phyloP scores from a whole-genome alignment of 495 filamentous ascomycete genomes.

The Symbiotaphrina buchneri region DNA sequence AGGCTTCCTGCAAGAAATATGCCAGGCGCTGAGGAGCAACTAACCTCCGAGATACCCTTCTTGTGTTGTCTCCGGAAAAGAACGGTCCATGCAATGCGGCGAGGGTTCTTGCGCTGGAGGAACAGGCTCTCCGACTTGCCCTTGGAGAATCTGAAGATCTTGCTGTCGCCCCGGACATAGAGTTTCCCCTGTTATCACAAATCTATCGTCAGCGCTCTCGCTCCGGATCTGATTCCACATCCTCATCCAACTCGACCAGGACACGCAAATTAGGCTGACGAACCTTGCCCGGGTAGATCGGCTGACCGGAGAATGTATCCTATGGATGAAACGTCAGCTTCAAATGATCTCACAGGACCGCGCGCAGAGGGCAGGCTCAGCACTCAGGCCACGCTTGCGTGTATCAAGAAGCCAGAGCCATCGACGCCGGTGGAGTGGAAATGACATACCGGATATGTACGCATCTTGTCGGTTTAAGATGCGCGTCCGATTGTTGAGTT shows the following conservation, averaged over 20 bases:
- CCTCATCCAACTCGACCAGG: not conserved
- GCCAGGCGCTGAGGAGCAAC: constrained; percentile 12
- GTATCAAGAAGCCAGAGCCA: too few species aligned
- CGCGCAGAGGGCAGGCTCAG: too few species aligned
- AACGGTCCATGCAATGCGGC: constrained; percentile 94
- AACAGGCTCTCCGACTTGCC: constrained; percentile 99
- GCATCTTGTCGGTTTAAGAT: constrained; percentile 48
- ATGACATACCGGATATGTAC: constrained; percentile 95
- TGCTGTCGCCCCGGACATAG: constrained; percentile 98
- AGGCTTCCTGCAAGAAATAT: too few species aligned
- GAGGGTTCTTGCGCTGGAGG: constrained; percentile 99
- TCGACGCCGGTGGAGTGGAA: too few species aligned
- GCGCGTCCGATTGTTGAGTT: too few species aligned
- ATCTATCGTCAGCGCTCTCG: not conserved
- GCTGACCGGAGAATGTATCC: constrained; percentile 91
- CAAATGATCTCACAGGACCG: too few species aligned
- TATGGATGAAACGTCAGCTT: constrained; percentile 11
- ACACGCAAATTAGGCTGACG: constrained; percentile 10
- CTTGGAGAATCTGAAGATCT: constrained; percentile 99
- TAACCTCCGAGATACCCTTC: constrained; percentile 99
- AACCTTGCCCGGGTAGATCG: constrained; percentile 99
- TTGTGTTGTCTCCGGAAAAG: constrained; percentile 96
- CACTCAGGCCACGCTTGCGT: too few species aligned
- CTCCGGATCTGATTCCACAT: not conserved
- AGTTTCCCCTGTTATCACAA: constrained; percentile 83